Conservation (phyloP, 257 asterid species). For the Gynochthodes officinalis region DNA sequence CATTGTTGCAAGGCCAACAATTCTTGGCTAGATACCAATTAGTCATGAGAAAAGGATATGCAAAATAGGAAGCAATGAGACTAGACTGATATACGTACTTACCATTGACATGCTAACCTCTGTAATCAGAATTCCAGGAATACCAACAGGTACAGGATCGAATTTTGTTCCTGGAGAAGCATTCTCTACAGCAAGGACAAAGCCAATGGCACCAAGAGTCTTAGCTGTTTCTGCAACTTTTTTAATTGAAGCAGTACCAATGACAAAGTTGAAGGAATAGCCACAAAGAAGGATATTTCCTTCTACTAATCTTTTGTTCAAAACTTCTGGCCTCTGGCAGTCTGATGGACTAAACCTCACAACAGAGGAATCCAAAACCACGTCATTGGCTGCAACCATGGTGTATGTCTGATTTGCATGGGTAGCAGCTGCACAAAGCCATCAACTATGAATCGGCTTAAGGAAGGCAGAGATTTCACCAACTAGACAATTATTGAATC, state of each 20-base stretch:
- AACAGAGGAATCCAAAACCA: slow-evolving; percentile 70
- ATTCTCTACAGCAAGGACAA: slow-evolving; percentile 95
- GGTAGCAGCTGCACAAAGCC: slow-evolving; percentile 76
- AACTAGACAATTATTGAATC: not conserved
- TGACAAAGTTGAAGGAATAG: slow-evolving; percentile 84
- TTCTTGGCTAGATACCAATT: not conserved
- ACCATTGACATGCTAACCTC: slow-evolving; percentile 75
- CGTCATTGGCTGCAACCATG: slow-evolving; percentile 94
- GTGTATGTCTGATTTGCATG: slow-evolving; percentile 71
- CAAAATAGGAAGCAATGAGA: not conserved
- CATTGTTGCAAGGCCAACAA: not conserved
- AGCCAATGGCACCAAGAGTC: slow-evolving; percentile 90
- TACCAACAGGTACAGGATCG: slow-evolving; percentile 82
- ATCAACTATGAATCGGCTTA: slow-evolving; percentile 17
- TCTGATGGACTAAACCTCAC: slow-evolving; percentile 65
- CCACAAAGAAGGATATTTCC: slow-evolving; percentile 98
- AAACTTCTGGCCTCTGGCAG: slow-evolving; percentile 91
- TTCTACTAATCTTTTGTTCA: slow-evolving; percentile 77
- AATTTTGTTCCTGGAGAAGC: slow-evolving; percentile 89
- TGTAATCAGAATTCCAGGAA: slow-evolving; percentile 87
- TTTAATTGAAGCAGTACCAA: slow-evolving; percentile 86
- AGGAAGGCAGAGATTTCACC: slow-evolving; percentile 16
- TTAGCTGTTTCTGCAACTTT: slow-evolving; percentile 76
- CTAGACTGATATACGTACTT: slow-evolving; percentile 15
- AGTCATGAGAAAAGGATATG: not conserved